Base-by-base conservation (phyloP, 306 rosid species). In the Sechiopsis laciniata region DNA sequence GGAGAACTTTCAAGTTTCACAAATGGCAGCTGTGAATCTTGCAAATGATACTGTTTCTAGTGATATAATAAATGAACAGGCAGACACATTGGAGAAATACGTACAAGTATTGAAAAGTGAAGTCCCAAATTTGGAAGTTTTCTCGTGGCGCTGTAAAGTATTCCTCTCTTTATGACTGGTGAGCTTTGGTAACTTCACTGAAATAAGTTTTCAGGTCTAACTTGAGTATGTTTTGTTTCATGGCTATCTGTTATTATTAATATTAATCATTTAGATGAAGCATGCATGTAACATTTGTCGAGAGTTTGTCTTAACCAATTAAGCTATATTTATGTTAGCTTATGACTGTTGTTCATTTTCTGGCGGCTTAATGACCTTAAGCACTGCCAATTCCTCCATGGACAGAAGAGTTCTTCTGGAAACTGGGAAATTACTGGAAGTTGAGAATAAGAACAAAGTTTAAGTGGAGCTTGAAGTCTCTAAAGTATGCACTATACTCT, bases 1-100 rank as follows among this genome's bases (percentile, higher is more conserved):
- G 11, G 97, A 91, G 78, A 91, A 77, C 82, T 89, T 89, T 77
- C 99, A 91, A 78, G 68, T 89, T 74, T 83, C 95, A 74, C 96
- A 91, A 77, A 78, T 84, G 80, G 99, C 99, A 26, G 95, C 97
- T 1, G 80, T 87, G 21, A 89, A 78, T 72, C 87, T 95, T 74
- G 90, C 96, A 15, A 92, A 89, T 77, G 97, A 91, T 68, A 87
- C 99, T 22, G 67, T 84, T 67, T 80, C 88, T 17, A 83, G 63
- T 72, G 85, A 91, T 71, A 70, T 9, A 66, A 89, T 91, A 79
- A 86, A 91, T 57, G 99, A 91, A 79, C 67, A 80, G 24, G 75
- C 81, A 74, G 88, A 91, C 74, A 88, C 95, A 14, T 75, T 95
- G 82, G 97, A 95, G 80, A 86, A 83, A 59, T 95, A 89, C 74